Evolutionary conservation across 805 yeast genomes (phyloP).

Genomic region (Schwanniomyces sp.): DNA sequence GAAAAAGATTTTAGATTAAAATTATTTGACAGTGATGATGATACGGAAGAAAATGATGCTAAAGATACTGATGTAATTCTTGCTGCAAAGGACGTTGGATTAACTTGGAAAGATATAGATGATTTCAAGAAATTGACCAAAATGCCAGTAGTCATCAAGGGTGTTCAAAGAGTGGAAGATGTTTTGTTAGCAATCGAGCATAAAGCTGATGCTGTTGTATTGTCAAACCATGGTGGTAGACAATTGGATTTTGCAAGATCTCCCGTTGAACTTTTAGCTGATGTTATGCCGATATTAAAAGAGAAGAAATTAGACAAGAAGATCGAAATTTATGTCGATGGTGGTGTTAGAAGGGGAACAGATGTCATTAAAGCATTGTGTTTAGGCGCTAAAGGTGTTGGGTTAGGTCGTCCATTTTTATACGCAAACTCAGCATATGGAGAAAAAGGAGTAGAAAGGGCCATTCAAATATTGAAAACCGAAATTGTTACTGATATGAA

Average conservation of each 20-base stretch:
- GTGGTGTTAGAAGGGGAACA: constrained; percentile 69
- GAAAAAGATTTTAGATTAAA: constrained; percentile 48
- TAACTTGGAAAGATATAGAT: constrained; percentile 34
- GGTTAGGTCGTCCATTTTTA: constrained; percentile 65
- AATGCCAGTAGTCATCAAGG: constrained; percentile 59
- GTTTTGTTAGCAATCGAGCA: constrained; percentile 68
- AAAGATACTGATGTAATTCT: constrained; percentile 13
- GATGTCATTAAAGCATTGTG: constrained; percentile 67
- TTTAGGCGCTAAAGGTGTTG: constrained; percentile 70
- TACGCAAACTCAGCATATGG: constrained; percentile 67
- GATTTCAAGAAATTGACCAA: constrained; percentile 28
- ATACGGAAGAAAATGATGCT: constrained; percentile 16
- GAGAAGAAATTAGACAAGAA: constrained; percentile 46
- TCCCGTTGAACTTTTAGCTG: constrained; percentile 72
- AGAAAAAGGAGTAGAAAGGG: constrained; percentile 60
- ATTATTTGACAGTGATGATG: constrained; percentile 28
- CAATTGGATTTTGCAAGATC: constrained; percentile 83
- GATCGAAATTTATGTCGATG: constrained; percentile 59
- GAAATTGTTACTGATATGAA: constrained; percentile 81
- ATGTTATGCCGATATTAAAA: constrained; percentile 55
- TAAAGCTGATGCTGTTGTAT: constrained; percentile 73
- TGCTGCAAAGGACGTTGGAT: constrained; percentile 9
- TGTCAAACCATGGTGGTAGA: constrained; percentile 89
- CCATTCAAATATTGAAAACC: constrained; percentile 61
- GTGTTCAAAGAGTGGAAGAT: constrained; percentile 80